Evolutionary conservation across 192 early-diverging fungal species (phyloP).

Genomic region (Coemansia sp.): DNA sequence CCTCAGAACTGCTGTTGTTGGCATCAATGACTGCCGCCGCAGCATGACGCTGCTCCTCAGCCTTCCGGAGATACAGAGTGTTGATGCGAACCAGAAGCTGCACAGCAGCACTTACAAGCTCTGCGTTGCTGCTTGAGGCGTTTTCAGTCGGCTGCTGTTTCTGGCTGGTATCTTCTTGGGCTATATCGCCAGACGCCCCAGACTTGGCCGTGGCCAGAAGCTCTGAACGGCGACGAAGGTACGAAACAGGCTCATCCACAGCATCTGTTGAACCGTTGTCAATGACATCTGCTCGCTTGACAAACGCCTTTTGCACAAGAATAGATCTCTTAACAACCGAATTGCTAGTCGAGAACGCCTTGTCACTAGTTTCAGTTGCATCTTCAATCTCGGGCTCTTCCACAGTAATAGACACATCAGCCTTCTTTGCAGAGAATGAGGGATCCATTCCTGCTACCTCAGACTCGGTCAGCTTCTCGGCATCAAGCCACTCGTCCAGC

Average conservation of each 20-base stretch:
- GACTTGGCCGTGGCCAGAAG: conserved; percentile 13
- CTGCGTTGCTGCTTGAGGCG: background rate
- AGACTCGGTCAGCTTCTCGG: conserved; percentile 40
- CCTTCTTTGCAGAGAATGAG: background rate
- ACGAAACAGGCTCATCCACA: conserved; percentile 48
- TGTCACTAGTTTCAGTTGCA: conserved; percentile 15
- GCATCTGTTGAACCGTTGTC: background rate
- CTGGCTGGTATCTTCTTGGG: background rate
- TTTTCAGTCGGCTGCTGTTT: background rate
- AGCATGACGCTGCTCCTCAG: conserved; percentile 18
- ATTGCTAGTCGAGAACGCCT: conserved; percentile 19
- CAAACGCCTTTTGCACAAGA: conserved; percentile 39
- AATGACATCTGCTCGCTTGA: conserved; percentile 16
- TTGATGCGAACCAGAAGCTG: conserved; percentile 50
- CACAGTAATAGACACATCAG: background rate
- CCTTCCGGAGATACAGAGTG: conserved; percentile 40
- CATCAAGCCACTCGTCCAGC: conserved; percentile 53
- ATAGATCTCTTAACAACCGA: conserved; percentile 29
- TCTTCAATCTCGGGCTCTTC: conserved; percentile 50
- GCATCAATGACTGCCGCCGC: background rate
- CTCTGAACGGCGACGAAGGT: conserved; percentile 40
- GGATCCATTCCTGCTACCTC: conserved; percentile 30
- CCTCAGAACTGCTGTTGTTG: conserved; percentile 5
- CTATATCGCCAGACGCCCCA: background rate
- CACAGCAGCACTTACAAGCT: conserved; percentile 32